Conservation (phyloP, 371 early-diverging fungal species). For the Coemansia sp. region DNA sequence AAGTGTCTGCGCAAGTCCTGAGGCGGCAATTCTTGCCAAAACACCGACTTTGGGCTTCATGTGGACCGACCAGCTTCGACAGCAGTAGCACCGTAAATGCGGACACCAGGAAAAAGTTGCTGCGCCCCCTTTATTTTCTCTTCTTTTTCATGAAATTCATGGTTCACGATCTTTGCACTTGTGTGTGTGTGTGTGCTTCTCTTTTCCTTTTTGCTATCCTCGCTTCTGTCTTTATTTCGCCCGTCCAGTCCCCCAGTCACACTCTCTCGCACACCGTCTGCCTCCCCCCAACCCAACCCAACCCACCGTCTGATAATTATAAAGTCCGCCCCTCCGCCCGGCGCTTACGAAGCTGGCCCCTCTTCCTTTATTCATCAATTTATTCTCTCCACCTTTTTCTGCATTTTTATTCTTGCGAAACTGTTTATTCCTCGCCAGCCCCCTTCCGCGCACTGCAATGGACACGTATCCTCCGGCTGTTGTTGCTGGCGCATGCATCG, state of each 20-base stretch:
- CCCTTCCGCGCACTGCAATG: slow-evolving; percentile 1
- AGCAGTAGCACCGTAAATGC: not conserved
- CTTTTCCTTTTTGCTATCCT: not conserved
- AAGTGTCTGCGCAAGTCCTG: too few species aligned
- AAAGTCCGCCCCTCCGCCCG: not conserved
- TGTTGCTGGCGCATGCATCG: slow-evolving; percentile 21
- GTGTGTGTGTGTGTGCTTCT: not conserved
- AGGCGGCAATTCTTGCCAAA: too few species aligned
- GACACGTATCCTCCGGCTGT: slow-evolving; percentile 9
- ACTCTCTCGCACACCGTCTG: not conserved
- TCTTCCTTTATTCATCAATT: not conserved
- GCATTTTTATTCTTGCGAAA: not conserved
- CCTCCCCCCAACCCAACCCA: slow-evolving; percentile 1
- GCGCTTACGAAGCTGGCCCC: not conserved
- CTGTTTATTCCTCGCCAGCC: not conserved
- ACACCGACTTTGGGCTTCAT: too few species aligned
- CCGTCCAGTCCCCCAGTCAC: not conserved
- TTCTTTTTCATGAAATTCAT: slow-evolving; percentile 4
- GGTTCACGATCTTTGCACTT: not conserved
- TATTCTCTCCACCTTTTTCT: slow-evolving; percentile 2
- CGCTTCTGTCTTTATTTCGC: not conserved
- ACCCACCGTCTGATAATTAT: not conserved
- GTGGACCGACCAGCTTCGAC: too few species aligned
- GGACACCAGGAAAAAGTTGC: not conserved
- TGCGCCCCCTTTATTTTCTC: slow-evolving; percentile 1